Evolutionary conservation across 257 asterid species (phyloP).

Genomic region (Handroanthus guayacan): DNA sequence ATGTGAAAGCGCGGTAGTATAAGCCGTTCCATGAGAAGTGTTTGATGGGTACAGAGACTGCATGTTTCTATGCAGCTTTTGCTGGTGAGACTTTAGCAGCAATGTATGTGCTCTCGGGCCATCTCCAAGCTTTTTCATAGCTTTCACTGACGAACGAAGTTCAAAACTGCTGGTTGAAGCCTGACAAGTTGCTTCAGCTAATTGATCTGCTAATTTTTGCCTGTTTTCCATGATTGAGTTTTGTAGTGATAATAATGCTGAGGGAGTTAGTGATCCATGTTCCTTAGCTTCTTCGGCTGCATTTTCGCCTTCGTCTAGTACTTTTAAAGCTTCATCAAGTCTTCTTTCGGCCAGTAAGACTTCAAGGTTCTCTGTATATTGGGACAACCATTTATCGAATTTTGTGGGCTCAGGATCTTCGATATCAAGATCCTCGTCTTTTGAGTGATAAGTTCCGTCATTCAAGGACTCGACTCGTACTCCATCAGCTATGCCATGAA

Average conservation of each 20-base stretch:
- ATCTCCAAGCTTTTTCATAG: constrained; percentile 79
- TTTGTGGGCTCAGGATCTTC: constrained; percentile 53
- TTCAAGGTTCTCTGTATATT: constrained; percentile 69
- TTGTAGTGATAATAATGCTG: constrained; percentile 50
- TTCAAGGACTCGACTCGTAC: constrained; percentile 60
- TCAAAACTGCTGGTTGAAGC: constrained; percentile 69
- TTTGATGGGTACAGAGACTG: constrained; percentile 65
- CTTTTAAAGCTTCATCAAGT: constrained; percentile 74
- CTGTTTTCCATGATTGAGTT: constrained; percentile 62
- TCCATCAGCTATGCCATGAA: constrained; percentile 80
- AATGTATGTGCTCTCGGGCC: constrained; percentile 89
- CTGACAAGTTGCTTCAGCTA: constrained; percentile 82
- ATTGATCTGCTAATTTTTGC: constrained; percentile 71
- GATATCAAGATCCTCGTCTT: constrained; percentile 45
- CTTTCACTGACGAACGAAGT: constrained; percentile 75
- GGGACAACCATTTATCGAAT: constrained; percentile 68
- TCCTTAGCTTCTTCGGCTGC: constrained; percentile 48
- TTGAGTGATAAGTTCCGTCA: constrained; percentile 47
- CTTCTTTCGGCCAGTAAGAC: constrained; percentile 82
- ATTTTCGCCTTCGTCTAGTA: constrained; percentile 76
- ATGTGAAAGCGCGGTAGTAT: constrained; percentile 81
- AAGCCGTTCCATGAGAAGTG: constrained; percentile 66
- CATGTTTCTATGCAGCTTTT: constrained; percentile 58
- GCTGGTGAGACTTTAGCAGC: constrained; percentile 76
- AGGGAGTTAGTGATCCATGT: constrained; percentile 43